Percentiles rank a stretch among this genome's conserved stretches.
phyloP scores from a whole-genome alignment of 148 eudicot species.

The Heliamphora exappendiculata region DNA sequence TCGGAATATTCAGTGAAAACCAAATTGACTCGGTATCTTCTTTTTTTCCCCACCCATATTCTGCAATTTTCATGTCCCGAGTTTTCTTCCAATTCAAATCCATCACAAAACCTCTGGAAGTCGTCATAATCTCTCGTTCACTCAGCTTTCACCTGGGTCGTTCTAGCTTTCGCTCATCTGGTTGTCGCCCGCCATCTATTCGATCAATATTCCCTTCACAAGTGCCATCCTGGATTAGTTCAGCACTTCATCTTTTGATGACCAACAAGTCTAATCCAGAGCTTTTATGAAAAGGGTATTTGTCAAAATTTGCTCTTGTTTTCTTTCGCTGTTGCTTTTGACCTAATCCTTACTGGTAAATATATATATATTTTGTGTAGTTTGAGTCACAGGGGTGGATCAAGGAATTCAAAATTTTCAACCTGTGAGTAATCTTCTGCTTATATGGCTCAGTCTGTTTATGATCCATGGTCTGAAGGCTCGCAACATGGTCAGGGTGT shows the following conservation, averaged over 20 bases:
- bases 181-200: not conserved
- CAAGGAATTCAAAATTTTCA: not conserved
- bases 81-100: not conserved
- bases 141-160: not conserved
- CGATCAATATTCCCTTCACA: not conserved
- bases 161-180: not conserved
- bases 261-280: not conserved
- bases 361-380: not conserved
- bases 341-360: not conserved
- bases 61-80: not conserved
- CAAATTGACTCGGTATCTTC: too few relatives aligned
- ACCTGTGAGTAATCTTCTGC: not conserved
- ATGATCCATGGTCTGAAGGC: conserved; percentile 22
- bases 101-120: not conserved
- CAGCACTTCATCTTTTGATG: not conserved
- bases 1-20: not conserved
- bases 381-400: not conserved
- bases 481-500: conserved; percentile 47
- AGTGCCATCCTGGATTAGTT: not conserved
- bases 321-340: not conserved
- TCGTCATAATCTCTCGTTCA: not conserved
- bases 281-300: not conserved
- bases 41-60: too few relatives aligned
- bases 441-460: conserved; percentile 30
- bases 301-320: not conserved